Percentiles rank a stretch among this genome's conserved stretches.
These are phyloP conservation scores for Allium cepa DNA, from an alignment of 106 monocot species.

Conservation along the genomic window DNA sequence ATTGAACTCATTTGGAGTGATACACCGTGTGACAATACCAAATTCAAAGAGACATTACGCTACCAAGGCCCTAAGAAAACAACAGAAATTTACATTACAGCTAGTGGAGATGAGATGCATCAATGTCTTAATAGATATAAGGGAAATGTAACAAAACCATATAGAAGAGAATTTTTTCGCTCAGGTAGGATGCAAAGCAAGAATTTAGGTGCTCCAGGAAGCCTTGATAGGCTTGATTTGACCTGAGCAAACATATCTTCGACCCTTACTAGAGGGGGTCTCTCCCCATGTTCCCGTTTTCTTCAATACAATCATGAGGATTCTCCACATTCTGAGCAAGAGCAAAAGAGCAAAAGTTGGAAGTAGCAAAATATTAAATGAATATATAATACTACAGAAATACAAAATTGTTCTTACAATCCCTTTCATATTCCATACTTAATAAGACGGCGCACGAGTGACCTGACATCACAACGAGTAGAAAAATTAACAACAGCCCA, in stretches of 20 bases:
- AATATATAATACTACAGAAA: neutral
- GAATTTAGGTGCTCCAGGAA: too few relatives aligned
- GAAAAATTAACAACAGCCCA: too few relatives aligned
- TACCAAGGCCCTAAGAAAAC: constrained; percentile 80
- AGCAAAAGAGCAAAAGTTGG: too few relatives aligned
- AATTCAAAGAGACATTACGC: constrained; percentile 65
- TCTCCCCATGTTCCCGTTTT: constrained; percentile 38
- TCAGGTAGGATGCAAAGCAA: constrained; percentile 84
- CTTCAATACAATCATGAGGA: constrained; percentile 68
- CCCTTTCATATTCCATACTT: constrained; percentile 86
- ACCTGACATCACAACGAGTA: constrained; percentile 54
- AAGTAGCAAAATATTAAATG: too few relatives aligned
- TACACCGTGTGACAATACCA: constrained; percentile 86
- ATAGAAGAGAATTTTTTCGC: constrained; percentile 78
- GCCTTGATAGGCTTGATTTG: constrained; percentile 41
- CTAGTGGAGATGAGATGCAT: too few relatives aligned
- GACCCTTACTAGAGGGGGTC: constrained; percentile 47
- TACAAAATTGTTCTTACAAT: constrained; percentile 38
- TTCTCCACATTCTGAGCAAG: constrained; percentile 42
- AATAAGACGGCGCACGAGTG: constrained; percentile 46
- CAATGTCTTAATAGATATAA: neutral
- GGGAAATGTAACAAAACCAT: constrained; percentile 38
- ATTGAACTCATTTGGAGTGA: constrained; percentile 60
- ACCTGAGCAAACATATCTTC: constrained; percentile 72
- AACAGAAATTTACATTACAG: too few relatives aligned